These are phyloP conservation scores for Kwoniella mangroviensis DNA, from an alignment of 768 basidiomycete genomes.

Conservation along the genomic window DNA sequence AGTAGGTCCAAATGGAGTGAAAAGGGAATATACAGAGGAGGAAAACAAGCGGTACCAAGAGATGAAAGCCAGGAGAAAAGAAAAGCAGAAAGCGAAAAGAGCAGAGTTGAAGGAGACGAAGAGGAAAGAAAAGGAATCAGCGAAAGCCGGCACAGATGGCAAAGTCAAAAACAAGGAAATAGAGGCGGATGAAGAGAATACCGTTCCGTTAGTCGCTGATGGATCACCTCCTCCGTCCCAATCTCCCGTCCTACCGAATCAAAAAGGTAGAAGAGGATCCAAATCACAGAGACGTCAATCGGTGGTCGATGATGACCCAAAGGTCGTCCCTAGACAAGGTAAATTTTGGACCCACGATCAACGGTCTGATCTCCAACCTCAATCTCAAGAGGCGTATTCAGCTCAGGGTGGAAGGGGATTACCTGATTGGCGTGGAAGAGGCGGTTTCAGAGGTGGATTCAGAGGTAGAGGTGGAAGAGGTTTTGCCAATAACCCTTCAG, in stretches of 20 bases:
- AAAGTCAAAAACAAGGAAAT: slow-evolving; percentile 11
- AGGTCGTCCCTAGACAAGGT: slow-evolving; percentile 86
- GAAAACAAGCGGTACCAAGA: slow-evolving; percentile 31
- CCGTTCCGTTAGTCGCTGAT: slow-evolving; percentile 12
- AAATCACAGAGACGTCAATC: background rate
- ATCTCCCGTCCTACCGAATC: background rate
- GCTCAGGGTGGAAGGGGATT: slow-evolving; percentile 7
- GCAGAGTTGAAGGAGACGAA: slow-evolving; percentile 32
- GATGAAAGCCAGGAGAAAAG: slow-evolving; percentile 40
- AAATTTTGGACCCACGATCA: slow-evolving; percentile 96
- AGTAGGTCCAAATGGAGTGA: slow-evolving; percentile 7
- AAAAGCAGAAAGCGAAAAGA: slow-evolving; percentile 32
- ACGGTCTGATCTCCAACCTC: slow-evolving; percentile 57
- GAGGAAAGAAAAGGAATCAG: slow-evolving; percentile 21
- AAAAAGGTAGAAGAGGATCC: slow-evolving; percentile 9
- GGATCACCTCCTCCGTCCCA: background rate
- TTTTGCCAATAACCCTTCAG: slow-evolving; percentile 4
- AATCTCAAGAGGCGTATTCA: background rate
- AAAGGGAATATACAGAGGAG: slow-evolving; percentile 40
- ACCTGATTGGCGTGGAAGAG: slow-evolving; percentile 64
- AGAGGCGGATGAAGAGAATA: background rate
- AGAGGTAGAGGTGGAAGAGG: slow-evolving; percentile 37
- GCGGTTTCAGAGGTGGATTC: slow-evolving; percentile 44
- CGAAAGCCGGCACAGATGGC: background rate
- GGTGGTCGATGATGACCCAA: slow-evolving; percentile 70